These are phyloP conservation scores for Boletus rubroflammeus DNA, from an alignment of 768 basidiomycete species.

Conservation along the genomic window DNA sequence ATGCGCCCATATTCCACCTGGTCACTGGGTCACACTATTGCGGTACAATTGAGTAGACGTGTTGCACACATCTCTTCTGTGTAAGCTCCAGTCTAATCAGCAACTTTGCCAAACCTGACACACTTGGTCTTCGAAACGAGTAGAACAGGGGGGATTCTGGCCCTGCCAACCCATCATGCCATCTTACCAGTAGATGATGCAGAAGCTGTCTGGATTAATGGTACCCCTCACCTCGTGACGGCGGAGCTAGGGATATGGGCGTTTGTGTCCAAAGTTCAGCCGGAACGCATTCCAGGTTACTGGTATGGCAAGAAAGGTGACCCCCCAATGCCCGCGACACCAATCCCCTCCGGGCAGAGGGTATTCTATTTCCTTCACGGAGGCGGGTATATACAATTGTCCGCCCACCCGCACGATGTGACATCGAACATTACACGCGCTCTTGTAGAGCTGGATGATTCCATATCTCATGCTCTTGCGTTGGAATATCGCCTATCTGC, in stretches of 20 bases:
- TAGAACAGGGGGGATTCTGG: constrained; percentile 7
- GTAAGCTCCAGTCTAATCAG: constrained; percentile 11
- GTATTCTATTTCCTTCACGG: constrained; percentile 64
- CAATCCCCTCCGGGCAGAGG: constrained; percentile 49
- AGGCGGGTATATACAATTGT: constrained; percentile 51
- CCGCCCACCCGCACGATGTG: constrained; percentile 53
- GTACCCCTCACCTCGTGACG: constrained; percentile 28
- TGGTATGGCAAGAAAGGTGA: constrained; percentile 47
- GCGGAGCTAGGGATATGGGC: constrained; percentile 29
- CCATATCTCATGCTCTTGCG: constrained; percentile 50
- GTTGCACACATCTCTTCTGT: constrained; percentile 10
- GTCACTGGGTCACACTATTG: constrained; percentile 39
- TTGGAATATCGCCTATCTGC: constrained; percentile 72
- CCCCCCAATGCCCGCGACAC: constrained; percentile 30
- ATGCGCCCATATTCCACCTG: constrained; percentile 46
- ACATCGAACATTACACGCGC: constrained; percentile 45
- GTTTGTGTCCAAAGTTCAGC: constrained; percentile 34
- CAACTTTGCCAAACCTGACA: background rate
- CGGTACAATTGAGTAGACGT: constrained; percentile 35
- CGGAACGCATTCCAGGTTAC: constrained; percentile 52
- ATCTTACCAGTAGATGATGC: constrained; percentile 6
- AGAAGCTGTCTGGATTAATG: constrained; percentile 34
- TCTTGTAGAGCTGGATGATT: constrained; percentile 42
- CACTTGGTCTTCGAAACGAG: background rate
- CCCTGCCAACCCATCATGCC: constrained; percentile 10